Evolutionary conservation across 169 alveolate species (phyloP).

Genomic region (Eimeria acervulina): DNA sequence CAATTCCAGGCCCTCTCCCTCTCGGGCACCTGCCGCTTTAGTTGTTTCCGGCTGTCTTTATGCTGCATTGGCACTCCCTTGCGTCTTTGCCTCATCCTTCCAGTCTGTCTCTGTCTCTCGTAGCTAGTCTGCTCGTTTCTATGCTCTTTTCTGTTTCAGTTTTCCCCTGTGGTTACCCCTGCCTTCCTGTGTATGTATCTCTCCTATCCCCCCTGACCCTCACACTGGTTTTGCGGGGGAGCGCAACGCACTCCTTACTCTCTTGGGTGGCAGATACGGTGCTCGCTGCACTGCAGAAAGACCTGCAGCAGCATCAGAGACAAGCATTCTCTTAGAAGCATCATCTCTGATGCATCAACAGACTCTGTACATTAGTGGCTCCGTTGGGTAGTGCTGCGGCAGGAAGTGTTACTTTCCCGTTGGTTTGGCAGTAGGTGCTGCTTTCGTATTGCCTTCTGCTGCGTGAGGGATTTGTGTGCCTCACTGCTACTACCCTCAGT

Average conservation of each 20-base stretch:
- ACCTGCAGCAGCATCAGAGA: neutral
- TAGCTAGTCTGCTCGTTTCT: neutral
- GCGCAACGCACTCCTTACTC: neutral
- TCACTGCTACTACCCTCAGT: neutral
- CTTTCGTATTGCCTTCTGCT: neutral
- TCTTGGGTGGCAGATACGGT: neutral
- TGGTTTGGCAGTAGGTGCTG: neutral
- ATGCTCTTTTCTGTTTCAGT: neutral
- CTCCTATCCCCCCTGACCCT: neutral
- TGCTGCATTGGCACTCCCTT: neutral
- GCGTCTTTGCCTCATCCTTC: neutral
- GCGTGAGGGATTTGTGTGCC: neutral
- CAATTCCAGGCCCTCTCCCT: neutral
- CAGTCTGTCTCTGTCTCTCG: neutral
- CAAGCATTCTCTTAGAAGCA: neutral
- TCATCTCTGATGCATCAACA: neutral
- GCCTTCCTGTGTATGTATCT: neutral
- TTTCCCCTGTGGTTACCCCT: neutral
- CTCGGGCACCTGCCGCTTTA: neutral
- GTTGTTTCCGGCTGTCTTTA: neutral
- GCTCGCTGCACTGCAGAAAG: slow-evolving; percentile 6
- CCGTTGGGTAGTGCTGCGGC: neutral
- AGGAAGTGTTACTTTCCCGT: neutral
- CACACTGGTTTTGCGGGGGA: neutral
- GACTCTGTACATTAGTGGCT: neutral